Evolutionary conservation across 441 rosid species (phyloP).

Genomic region (Brassica balearica): DNA sequence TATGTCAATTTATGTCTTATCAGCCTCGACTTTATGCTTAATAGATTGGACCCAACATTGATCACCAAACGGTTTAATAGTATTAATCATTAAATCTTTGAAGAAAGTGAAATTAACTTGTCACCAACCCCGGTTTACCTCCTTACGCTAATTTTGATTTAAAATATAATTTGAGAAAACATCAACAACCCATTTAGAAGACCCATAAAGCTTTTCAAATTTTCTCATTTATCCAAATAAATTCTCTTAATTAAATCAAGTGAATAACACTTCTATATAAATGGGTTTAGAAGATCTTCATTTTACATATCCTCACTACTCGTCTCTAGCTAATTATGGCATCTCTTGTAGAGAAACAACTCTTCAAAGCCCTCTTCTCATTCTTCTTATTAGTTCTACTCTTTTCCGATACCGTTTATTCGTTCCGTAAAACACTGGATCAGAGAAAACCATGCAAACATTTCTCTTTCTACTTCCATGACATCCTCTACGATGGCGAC

Average conservation of each 20-base stretch:
- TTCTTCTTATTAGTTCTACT: slow-evolving; percentile 31
- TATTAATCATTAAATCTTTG: not conserved
- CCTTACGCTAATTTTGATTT: not conserved
- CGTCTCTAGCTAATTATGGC: slow-evolving; percentile 33
- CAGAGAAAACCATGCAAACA: slow-evolving; percentile 59
- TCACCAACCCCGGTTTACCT: slow-evolving; percentile 36
- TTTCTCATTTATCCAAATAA: not conserved
- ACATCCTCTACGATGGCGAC: slow-evolving; percentile 77
- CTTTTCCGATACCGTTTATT: slow-evolving; percentile 27
- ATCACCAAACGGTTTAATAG: slow-evolving; percentile 29
- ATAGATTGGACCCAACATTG: slow-evolving; percentile 14
- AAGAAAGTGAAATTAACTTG: slow-evolving; percentile 23
- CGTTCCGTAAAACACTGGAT: slow-evolving; percentile 22
- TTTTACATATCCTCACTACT: slow-evolving; percentile 29
- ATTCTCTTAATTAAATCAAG: not conserved
- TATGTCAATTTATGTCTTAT: not conserved
- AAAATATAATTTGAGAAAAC: slow-evolving; percentile 1
- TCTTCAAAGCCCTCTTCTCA: slow-evolving; percentile 33
- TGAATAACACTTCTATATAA: slow-evolving; percentile 28
- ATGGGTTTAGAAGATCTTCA: slow-evolving; percentile 2
- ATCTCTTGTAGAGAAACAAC: slow-evolving; percentile 25
- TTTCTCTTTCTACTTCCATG: slow-evolving; percentile 70
- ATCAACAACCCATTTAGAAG: slow-evolving; percentile 31
- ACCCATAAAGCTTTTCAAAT: not conserved
- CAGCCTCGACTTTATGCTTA: slow-evolving; percentile 30